Evolutionary conservation across 1,284 basidiomycete species (phyloP).

Genomic region (Ceratobasidium sp.): DNA sequence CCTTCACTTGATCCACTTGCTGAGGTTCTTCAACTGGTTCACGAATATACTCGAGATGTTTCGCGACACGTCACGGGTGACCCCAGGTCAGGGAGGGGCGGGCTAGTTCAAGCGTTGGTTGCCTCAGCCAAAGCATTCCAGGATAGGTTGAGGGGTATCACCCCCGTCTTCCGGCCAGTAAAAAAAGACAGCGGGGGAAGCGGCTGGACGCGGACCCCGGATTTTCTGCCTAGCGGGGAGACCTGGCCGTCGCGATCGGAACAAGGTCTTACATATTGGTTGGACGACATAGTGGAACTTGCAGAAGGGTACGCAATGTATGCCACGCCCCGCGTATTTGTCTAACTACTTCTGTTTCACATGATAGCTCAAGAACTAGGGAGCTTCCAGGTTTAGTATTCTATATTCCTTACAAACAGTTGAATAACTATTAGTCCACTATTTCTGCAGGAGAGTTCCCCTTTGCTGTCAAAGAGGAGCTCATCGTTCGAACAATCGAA

Average conservation of each 20-base stretch:
- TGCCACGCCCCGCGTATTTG: not conserved
- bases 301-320: constrained; percentile 31
- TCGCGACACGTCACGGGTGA: constrained; percentile 28
- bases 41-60: constrained; percentile 31
- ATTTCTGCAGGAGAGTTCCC: constrained; percentile 38
- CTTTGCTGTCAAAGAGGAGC: constrained; percentile 42
- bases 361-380: constrained; percentile 30
- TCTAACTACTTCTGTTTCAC: not conserved
- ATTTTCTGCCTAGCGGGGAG: constrained; percentile 22
- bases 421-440: not conserved
- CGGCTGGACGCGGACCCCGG: not conserved
- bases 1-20: constrained; percentile 37
- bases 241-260: constrained; percentile 34
- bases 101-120: constrained; percentile 27
- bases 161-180: constrained; percentile 25
- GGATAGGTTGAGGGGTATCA: constrained; percentile 30
- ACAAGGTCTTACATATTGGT: constrained; percentile 27
- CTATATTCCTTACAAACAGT: not conserved
- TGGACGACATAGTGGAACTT: constrained; percentile 31
- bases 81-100: constrained; percentile 23
- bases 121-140: constrained; percentile 36
- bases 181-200: not conserved
- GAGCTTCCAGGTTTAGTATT: constrained; percentile 28
- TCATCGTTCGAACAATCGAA: constrained; percentile 23
- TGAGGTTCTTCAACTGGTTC: constrained; percentile 33